phyloP scores from a whole-genome alignment of 257 asterid species.

The Marsdenia floribunda region DNA sequence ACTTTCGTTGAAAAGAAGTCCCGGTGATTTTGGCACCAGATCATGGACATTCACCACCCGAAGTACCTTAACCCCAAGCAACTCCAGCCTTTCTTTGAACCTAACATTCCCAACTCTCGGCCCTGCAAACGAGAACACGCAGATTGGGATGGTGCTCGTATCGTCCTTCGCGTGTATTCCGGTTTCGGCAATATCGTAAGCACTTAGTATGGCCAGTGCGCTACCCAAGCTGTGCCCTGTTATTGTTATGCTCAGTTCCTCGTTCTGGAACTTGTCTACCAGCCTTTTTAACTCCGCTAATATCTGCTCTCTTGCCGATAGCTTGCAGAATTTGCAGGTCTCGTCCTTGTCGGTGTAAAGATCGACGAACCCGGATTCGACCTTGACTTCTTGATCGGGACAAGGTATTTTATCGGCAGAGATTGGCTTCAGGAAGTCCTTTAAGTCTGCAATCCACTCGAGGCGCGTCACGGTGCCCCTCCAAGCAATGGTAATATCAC shows the following conservation, averaged over 20 bases:
- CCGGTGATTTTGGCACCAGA: constrained; percentile 18
- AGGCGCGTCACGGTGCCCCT: constrained; percentile 26
- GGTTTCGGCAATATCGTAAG: constrained; percentile 39
- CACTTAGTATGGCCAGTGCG: constrained; percentile 36
- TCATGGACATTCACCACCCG: constrained; percentile 24
- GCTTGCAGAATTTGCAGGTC: constrained; percentile 25
- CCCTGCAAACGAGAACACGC: constrained; percentile 22
- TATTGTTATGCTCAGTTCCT: constrained; percentile 38
- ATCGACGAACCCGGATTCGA: constrained; percentile 44
- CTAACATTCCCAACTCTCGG: constrained; percentile 30
- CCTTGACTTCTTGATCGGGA: constrained; percentile 1
- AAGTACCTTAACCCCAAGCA: constrained; percentile 18
- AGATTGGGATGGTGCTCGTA: not conserved
- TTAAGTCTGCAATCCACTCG: constrained; percentile 26
- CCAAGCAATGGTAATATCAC: constrained; percentile 25
- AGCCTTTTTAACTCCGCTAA: constrained; percentile 29
- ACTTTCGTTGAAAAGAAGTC: constrained; percentile 19
- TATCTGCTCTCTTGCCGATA: constrained; percentile 35
- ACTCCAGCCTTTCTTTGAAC: constrained; percentile 17
- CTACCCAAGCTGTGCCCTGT: constrained; percentile 45
- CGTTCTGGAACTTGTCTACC: constrained; percentile 27
- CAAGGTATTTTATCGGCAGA: constrained; percentile 18
- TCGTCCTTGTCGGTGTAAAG: constrained; percentile 39
- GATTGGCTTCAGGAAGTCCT: constrained; percentile 17
- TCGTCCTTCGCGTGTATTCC: constrained; percentile 14